A percentile compares a stretch with the other conserved stretches of the same genome.
These are phyloP conservation scores for Beauveria pseudobassiana DNA, from an alignment of 2,329 filamentous ascomycete species.

Conservation along the genomic window DNA sequence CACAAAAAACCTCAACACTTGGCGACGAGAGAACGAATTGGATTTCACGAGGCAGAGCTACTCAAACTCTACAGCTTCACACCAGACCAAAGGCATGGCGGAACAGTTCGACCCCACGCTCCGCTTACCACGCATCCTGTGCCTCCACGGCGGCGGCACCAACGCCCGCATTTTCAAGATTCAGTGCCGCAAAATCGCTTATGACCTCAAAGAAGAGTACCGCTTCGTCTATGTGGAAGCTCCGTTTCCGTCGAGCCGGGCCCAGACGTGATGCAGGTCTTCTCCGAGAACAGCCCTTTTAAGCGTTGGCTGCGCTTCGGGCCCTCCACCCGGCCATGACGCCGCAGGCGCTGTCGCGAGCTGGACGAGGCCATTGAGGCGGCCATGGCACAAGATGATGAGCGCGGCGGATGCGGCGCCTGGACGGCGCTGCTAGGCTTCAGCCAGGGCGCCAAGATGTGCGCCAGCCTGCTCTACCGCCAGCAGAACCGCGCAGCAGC, in stretches of 20 bases:
- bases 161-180: conserved; percentile 56
- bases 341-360: conserved; percentile 27
- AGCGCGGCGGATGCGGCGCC: conserved; percentile 33
- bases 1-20: too few relatives aligned
- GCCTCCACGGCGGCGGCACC: conserved; percentile 64
- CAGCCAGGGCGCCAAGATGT: conserved; percentile 53
- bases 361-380: conserved; percentile 27
- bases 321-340: conserved; percentile 44
- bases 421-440: conserved; percentile 54
- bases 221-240: conserved; percentile 62
- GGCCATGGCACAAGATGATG: conserved; percentile 42
- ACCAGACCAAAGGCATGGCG: background rate
- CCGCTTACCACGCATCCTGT: conserved; percentile 57
- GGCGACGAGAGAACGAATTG: too few relatives aligned
- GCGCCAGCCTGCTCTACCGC: conserved; percentile 44
- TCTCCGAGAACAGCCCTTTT: conserved; percentile 56
- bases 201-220: conserved; percentile 45
- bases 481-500: conserved; percentile 44
- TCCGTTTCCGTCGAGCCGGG: conserved; percentile 55
- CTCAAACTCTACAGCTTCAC: too few relatives aligned
- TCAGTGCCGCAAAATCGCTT: conserved; percentile 48
- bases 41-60: too few relatives aligned
- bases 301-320: conserved; percentile 50
- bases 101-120: background rate
- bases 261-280: conserved; percentile 53